A percentile compares a stretch with the other conserved stretches of the same genome.
Conservation (phyloP, 805 yeast species). For the Lachancea waltii region DNA sequence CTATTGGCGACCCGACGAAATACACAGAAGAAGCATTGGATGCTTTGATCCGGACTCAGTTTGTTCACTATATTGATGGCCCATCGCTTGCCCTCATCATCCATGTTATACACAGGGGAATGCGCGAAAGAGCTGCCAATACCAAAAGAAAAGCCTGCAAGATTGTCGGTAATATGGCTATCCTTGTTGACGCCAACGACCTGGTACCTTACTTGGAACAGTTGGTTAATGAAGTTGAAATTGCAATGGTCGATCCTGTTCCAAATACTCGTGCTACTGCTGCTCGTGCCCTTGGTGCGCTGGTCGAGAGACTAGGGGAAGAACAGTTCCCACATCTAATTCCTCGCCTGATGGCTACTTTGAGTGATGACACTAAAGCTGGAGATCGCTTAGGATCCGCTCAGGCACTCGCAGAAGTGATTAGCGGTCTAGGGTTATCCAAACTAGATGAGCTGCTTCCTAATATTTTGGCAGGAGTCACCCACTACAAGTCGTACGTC, state of each 20-base stretch:
- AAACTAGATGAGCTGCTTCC: constrained; percentile 90
- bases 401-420: constrained; percentile 91
- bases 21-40: constrained; percentile 85
- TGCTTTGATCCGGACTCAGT: constrained; percentile 79
- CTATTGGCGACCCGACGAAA: constrained; percentile 93
- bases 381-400: constrained; percentile 97
- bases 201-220: constrained; percentile 74
- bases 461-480: constrained; percentile 62
- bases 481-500: constrained; percentile 57
- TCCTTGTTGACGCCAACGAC: constrained; percentile 84
- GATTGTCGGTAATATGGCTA: constrained; percentile 98
- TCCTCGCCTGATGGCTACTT: constrained; percentile 66
- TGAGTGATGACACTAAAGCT: constrained; percentile 68
- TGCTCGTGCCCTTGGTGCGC: constrained; percentile 91
- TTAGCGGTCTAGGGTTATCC: constrained; percentile 81
- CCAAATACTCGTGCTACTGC: constrained; percentile 97
- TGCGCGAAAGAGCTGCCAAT: constrained; percentile 88
- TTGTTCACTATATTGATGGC: constrained; percentile 96
- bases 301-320: constrained; percentile 95
- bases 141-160: constrained; percentile 93
- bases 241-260: constrained; percentile 97
- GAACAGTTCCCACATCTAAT: constrained; percentile 89
- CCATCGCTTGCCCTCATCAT: constrained; percentile 93
- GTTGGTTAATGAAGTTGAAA: constrained; percentile 74
- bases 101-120: constrained; percentile 92